Conservation (phyloP, 1,284 basidiomycete genomes). For the Cutaneotrichosporon sp. region DNA sequence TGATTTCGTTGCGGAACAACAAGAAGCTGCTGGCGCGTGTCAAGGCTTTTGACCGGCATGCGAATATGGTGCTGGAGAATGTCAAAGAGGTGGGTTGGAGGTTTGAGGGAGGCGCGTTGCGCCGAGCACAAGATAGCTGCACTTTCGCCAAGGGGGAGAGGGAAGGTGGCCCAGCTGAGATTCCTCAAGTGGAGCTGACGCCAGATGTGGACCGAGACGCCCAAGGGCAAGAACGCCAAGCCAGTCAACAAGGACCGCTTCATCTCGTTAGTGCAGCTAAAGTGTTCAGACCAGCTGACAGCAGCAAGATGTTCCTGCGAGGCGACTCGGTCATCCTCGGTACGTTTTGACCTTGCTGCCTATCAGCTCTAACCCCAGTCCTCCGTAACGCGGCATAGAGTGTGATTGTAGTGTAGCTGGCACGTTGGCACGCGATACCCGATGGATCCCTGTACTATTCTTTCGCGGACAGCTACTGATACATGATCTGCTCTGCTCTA, state of each 20-base stretch:
- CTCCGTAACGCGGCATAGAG: slow-evolving; percentile 78
- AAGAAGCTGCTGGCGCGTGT: slow-evolving; percentile 96
- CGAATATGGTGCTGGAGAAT: slow-evolving; percentile 98
- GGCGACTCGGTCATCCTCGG: slow-evolving; percentile 94
- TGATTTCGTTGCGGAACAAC: slow-evolving; percentile 97
- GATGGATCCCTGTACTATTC: slow-evolving; percentile 22
- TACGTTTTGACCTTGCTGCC: slow-evolving; percentile 53
- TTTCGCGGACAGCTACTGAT: slow-evolving; percentile 2
- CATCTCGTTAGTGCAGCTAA: slow-evolving; percentile 81
- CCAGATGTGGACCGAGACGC: slow-evolving; percentile 98
- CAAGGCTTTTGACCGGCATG: slow-evolving; percentile 98
- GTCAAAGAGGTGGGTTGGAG: slow-evolving; percentile 75
- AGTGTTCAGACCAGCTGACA: slow-evolving; percentile 1
- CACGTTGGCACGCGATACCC: slow-evolving; percentile 7
- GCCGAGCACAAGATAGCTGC: too few relatives aligned
- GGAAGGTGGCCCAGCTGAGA: too few relatives aligned
- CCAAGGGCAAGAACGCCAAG: slow-evolving; percentile 98
- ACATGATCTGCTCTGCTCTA: not conserved
- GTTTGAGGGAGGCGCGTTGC: not conserved
- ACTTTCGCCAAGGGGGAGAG: not conserved
- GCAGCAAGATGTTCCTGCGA: slow-evolving; percentile 58
- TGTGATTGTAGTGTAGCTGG: slow-evolving; percentile 10
- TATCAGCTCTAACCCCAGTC: slow-evolving; percentile 56
- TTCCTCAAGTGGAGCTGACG: not conserved
- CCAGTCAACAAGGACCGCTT: slow-evolving; percentile 98